Conservation (phyloP, 1,284 basidiomycete species). For the Ustanciosporium gigantosporum region DNA sequence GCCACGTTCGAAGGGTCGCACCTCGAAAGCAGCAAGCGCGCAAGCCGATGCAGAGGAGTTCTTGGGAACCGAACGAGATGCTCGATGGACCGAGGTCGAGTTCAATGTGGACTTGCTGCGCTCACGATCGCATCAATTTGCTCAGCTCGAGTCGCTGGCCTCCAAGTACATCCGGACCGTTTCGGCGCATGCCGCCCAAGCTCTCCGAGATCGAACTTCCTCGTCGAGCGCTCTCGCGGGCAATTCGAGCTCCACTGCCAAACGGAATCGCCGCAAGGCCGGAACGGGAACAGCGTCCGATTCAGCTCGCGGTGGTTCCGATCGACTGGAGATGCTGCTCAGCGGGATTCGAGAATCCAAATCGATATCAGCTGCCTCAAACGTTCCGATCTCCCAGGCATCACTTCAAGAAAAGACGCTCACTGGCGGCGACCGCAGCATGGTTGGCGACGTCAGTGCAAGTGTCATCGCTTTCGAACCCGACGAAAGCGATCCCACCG, state of each 20-base stretch:
- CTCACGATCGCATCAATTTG: constrained; percentile 32
- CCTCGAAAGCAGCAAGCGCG: constrained; percentile 20
- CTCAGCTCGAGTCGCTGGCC: constrained; percentile 37
- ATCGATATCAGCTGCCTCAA: constrained; percentile 2
- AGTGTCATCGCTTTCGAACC: constrained; percentile 20
- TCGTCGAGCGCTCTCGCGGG: constrained; percentile 24
- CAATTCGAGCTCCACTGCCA: constrained; percentile 12
- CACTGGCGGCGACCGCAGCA: not conserved
- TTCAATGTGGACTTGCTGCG: constrained; percentile 40
- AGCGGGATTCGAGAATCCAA: constrained; percentile 39
- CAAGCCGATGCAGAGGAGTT: constrained; percentile 8
- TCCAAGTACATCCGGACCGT: constrained; percentile 34
- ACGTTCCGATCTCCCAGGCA: not conserved
- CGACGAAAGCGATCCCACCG: constrained; percentile 43
- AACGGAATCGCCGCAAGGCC: constrained; percentile 17
- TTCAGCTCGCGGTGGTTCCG: constrained; percentile 9
- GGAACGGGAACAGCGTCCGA: constrained; percentile 4
- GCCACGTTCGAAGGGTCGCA: constrained; percentile 11
- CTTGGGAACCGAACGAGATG: constrained; percentile 43
- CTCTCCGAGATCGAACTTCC: constrained; percentile 35
- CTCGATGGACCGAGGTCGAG: constrained; percentile 40
- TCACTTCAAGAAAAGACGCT: not conserved
- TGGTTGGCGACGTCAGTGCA: constrained; percentile 13
- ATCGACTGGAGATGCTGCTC: constrained; percentile 35
- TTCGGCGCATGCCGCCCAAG: constrained; percentile 39